Conservation (phyloP, 768 basidiomycete species). For the Leccinum broughii region DNA sequence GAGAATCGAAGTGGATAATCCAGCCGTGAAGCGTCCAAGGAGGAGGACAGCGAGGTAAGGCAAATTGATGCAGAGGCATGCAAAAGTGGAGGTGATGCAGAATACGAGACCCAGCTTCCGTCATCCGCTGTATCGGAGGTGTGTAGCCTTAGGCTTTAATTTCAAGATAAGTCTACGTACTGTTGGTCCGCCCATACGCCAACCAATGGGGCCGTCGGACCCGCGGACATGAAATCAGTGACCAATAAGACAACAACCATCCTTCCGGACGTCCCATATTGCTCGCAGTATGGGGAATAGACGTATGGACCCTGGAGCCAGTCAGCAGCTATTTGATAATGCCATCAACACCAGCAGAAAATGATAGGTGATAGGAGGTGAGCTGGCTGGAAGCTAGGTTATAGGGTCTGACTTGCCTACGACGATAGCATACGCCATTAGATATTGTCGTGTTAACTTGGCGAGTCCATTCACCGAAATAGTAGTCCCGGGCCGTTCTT, state of each 20-base stretch:
- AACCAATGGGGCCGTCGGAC: slow-evolving; percentile 64
- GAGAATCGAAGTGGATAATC: slow-evolving; percentile 72
- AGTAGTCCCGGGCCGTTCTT: slow-evolving; percentile 31
- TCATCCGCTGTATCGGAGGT: slow-evolving; percentile 50
- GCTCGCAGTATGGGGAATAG: slow-evolving; percentile 71
- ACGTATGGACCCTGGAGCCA: slow-evolving; percentile 83
- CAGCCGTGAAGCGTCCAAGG: slow-evolving; percentile 66
- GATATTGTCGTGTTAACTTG: slow-evolving; percentile 49
- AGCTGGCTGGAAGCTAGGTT: not conserved
- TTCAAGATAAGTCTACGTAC: slow-evolving; percentile 23
- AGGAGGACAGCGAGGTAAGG: slow-evolving; percentile 60
- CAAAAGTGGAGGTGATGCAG: slow-evolving; percentile 61
- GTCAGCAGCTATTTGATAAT: slow-evolving; percentile 54
- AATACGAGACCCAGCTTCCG: slow-evolving; percentile 68
- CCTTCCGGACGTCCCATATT: slow-evolving; percentile 62
- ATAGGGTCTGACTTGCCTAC: slow-evolving; percentile 51
- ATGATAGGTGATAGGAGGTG: not conserved
- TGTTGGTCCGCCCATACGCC: slow-evolving; percentile 80
- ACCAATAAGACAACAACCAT: slow-evolving; percentile 72
- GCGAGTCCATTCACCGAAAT: slow-evolving; percentile 29
- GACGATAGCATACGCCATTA: slow-evolving; percentile 68
- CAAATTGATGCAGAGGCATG: slow-evolving; percentile 60
- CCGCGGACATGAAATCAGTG: slow-evolving; percentile 74
- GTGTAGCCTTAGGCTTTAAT: not conserved
- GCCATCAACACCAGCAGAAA: not conserved